Conservation (phyloP, 495 filamentous ascomycete species). For the Penicillium lividum region DNA sequence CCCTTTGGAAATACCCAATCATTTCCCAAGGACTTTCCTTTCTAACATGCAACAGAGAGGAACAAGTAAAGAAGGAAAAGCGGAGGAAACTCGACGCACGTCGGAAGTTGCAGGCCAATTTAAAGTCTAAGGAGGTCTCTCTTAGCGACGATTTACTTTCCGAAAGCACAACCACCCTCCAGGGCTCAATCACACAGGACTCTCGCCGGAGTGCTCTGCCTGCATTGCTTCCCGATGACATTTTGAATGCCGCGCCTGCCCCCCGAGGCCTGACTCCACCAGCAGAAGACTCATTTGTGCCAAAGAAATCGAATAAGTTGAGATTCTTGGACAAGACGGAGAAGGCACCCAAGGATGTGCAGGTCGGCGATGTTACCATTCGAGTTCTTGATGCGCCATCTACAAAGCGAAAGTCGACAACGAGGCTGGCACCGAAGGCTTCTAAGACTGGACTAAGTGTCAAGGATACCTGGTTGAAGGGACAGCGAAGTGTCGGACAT, state of each 20-base stretch:
- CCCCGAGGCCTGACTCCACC: slow-evolving; percentile 43
- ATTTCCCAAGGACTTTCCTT: neutral
- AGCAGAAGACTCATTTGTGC: slow-evolving; percentile 25
- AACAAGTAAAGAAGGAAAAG: slow-evolving; percentile 47
- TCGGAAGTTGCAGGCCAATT: slow-evolving; percentile 50
- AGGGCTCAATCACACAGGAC: slow-evolving; percentile 44
- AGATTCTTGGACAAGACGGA: slow-evolving; percentile 53
- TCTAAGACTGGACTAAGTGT: slow-evolving; percentile 48
- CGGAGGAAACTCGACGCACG: slow-evolving; percentile 49
- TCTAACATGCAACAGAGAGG: slow-evolving; percentile 33
- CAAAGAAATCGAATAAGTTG: slow-evolving; percentile 46
- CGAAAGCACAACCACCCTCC: slow-evolving; percentile 44
- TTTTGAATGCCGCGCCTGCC: slow-evolving; percentile 49
- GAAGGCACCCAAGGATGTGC: slow-evolving; percentile 56
- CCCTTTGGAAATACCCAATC: neutral
- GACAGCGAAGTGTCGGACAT: slow-evolving; percentile 35
- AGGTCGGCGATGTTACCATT: slow-evolving; percentile 52
- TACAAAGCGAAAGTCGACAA: slow-evolving; percentile 32
- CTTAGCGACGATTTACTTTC: slow-evolving; percentile 37
- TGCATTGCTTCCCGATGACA: slow-evolving; percentile 53
- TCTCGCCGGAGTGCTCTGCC: slow-evolving; percentile 43
- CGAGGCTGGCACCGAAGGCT: slow-evolving; percentile 50
- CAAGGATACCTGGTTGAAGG: slow-evolving; percentile 51
- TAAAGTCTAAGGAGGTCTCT: slow-evolving; percentile 34
- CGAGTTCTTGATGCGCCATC: slow-evolving; percentile 50